Evolutionary conservation across 768 basidiomycete species (phyloP).

Genomic region (Phanerodontia chrysosporium): DNA sequence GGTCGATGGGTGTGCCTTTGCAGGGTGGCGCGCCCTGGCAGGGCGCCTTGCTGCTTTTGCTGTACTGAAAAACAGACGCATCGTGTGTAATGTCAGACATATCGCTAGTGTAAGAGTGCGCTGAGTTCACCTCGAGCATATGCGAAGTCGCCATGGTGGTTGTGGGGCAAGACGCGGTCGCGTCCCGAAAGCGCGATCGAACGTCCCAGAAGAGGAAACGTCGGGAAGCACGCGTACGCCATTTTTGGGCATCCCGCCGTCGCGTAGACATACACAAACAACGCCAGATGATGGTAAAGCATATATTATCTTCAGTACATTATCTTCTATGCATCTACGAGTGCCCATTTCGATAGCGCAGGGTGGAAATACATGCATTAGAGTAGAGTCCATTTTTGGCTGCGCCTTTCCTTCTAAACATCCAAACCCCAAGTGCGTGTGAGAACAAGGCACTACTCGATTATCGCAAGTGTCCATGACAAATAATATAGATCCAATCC

Average conservation of each 20-base stretch:
- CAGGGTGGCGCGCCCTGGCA: conserved; percentile 66
- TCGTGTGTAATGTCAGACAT: background rate
- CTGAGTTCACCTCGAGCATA: conserved; percentile 21
- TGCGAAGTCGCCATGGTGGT: conserved; percentile 22
- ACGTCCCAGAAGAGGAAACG: background rate
- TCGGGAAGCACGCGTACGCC: conserved; percentile 4
- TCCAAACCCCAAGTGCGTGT: background rate
- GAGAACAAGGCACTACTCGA: background rate
- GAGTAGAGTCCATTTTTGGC: background rate
- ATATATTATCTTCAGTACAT: background rate
- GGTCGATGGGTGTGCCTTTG: conserved; percentile 46
- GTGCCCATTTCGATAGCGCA: background rate
- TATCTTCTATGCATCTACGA: background rate
- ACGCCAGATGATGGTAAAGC: too few species aligned
- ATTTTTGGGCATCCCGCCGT: conserved; percentile 1
- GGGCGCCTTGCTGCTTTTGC: conserved; percentile 62
- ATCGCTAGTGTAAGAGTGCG: too few species aligned
- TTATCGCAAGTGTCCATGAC: background rate
- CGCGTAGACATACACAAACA: conserved; percentile 10
- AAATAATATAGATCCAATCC: conserved; percentile 2
- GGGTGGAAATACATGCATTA: background rate
- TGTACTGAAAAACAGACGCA: conserved; percentile 45
- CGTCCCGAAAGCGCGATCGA: background rate
- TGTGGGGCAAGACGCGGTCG: background rate
- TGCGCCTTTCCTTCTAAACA: background rate